These are phyloP conservation scores for Diaporthe amygdali DNA, from an alignment of 2,329 filamentous ascomycete species.

Conservation along the genomic window DNA sequence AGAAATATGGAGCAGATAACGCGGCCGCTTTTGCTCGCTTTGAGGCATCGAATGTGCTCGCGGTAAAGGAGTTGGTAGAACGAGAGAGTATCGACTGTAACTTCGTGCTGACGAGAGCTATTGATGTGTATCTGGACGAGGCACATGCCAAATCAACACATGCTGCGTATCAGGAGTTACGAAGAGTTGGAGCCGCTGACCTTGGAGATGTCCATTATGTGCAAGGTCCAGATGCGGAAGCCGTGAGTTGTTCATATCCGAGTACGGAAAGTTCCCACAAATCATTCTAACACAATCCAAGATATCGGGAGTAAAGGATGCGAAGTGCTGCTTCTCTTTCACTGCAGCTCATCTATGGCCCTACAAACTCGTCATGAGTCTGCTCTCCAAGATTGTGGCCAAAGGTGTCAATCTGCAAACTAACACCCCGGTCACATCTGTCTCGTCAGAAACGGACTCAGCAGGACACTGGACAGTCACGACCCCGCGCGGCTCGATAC, in stretches of 20 bases:
- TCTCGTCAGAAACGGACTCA: constrained; percentile 27
- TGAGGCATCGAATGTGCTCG: constrained; percentile 45
- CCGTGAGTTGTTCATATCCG: not conserved
- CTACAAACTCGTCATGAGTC: constrained; percentile 35
- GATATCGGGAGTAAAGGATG: constrained; percentile 41
- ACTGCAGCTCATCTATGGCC: constrained; percentile 33
- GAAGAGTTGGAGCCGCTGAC: constrained; percentile 32
- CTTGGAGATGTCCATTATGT: constrained; percentile 36
- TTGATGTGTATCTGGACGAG: constrained; percentile 41
- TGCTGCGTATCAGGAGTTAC: constrained; percentile 35
- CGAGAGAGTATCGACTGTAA: constrained; percentile 31
- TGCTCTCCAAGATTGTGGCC: constrained; percentile 29
- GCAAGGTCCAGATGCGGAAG: constrained; percentile 23
- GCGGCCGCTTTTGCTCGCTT: constrained; percentile 59
- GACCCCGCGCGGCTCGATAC: constrained; percentile 60
- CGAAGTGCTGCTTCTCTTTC: constrained; percentile 37
- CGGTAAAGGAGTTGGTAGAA: constrained; percentile 48
- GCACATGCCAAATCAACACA: constrained; percentile 28
- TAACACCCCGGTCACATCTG: not conserved
- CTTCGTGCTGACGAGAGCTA: constrained; percentile 42
- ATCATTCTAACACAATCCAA: constrained; percentile 12
- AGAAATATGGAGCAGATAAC: constrained; percentile 2
- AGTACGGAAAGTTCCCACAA: too few relatives aligned
- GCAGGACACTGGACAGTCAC: constrained; percentile 47
- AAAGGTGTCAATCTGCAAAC: constrained; percentile 16